Evolutionary conservation across 75 land plant genomes (phyloP).

Genomic region (Picea glauca): DNA sequence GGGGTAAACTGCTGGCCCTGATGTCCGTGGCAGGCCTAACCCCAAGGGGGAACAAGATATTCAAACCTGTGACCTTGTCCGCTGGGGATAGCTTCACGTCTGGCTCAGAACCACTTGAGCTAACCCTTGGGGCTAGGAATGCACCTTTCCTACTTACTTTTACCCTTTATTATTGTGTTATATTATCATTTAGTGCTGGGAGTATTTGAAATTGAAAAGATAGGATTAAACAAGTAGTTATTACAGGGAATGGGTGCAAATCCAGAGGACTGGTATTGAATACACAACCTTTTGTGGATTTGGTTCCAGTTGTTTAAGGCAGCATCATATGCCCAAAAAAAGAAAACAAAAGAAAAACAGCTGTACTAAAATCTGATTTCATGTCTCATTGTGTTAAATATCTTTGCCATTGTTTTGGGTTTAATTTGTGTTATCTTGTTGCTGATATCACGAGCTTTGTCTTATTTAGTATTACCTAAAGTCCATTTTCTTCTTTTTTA

Average conservation of each 20-base stretch:
- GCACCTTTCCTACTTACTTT: not conserved
- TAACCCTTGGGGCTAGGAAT: not conserved
- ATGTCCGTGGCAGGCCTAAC: too few species aligned
- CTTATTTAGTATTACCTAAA: not conserved
- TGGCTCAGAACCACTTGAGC: too few species aligned
- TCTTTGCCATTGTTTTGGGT: not conserved
- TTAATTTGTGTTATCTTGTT: not conserved
- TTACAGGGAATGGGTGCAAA: not conserved
- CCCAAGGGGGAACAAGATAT: too few species aligned
- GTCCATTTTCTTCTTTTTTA: not conserved
- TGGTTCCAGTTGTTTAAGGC: not conserved
- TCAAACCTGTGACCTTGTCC: too few species aligned
- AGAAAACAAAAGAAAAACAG: not conserved
- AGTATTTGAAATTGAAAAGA: conserved; percentile 1
- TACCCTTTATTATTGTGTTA: not conserved
- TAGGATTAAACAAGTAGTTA: not conserved
- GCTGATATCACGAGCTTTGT: not conserved
- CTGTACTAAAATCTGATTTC: not conserved
- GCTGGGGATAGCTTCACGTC: too few species aligned
- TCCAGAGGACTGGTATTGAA: not conserved
- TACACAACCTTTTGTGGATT: not conserved
- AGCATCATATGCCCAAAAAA: not conserved
- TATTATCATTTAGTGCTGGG: not conserved
- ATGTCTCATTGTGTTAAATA: not conserved
- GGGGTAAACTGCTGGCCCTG: too few species aligned